phyloP scores from a whole-genome alignment of 345 rosid species.

The Hibiscus trionum region DNA sequence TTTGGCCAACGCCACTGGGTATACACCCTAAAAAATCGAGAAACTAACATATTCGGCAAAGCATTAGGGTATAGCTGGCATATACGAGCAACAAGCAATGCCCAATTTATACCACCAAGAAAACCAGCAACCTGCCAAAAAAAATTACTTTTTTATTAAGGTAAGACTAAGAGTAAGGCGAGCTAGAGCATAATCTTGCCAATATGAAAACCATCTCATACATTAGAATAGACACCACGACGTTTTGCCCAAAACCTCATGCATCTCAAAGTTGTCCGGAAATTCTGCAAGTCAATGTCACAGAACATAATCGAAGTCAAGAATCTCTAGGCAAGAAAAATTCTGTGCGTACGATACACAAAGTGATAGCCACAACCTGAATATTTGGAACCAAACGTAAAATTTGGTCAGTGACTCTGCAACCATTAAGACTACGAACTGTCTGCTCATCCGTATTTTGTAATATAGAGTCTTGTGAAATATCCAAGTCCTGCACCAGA shows the following conservation, averaged over 20 bases:
- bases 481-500: constrained; percentile 69
- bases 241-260: constrained; percentile 96
- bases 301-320: constrained; percentile 16
- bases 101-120: constrained; percentile 99
- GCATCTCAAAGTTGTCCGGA: constrained; percentile 89
- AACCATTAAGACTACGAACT: constrained; percentile 96
- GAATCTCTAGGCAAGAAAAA: not conserved
- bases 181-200: constrained; percentile 9
- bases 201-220: constrained; percentile 23
- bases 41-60: constrained; percentile 78
- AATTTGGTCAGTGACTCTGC: constrained; percentile 98
- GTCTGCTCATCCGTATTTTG: constrained; percentile 93
- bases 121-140: constrained; percentile 76
- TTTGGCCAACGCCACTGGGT: constrained; percentile 99
- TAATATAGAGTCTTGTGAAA: constrained; percentile 83
- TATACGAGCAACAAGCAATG: constrained; percentile 97
- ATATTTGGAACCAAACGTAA: constrained; percentile 92
- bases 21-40: constrained; percentile 91
- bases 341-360: not conserved
- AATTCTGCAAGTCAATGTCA: constrained; percentile 42
- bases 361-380: constrained; percentile 46
- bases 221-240: constrained; percentile 98
- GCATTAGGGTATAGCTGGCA: constrained; percentile 98
- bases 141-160: constrained; percentile 2
- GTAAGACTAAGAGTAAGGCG: constrained; percentile 3